These are phyloP conservation scores for Eugenia klotzschiana DNA, from an alignment of 441 rosid species.

Conservation along the genomic window DNA sequence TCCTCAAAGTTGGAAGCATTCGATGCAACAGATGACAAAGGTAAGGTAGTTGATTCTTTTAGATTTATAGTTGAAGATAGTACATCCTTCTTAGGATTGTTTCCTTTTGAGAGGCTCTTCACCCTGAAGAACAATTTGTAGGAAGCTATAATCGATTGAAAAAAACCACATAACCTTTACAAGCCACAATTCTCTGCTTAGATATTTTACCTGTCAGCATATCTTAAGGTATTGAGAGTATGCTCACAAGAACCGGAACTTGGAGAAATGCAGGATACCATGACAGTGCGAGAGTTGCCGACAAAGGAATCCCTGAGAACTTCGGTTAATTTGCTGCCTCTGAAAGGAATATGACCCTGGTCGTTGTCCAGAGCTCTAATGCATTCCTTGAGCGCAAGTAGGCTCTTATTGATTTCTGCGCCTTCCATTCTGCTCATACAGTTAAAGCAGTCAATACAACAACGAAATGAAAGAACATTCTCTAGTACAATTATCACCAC, in stretches of 20 bases:
- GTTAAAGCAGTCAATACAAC: background rate
- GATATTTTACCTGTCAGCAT: conserved; percentile 74
- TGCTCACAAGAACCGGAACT: conserved; percentile 95
- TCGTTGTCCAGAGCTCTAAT: conserved; percentile 98
- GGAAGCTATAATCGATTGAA: background rate
- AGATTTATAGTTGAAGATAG: conserved; percentile 54
- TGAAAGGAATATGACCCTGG: conserved; percentile 96
- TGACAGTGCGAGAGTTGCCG: conserved; percentile 96
- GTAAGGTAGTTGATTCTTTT: conserved; percentile 58
- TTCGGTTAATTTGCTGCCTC: conserved; percentile 97
- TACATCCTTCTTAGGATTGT: conserved; percentile 68
- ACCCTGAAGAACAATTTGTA: conserved; percentile 37
- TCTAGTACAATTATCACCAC: background rate
- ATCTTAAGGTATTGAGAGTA: conserved; percentile 90
- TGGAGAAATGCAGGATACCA: conserved; percentile 98
- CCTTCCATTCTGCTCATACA: conserved; percentile 76
- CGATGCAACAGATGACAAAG: conserved; percentile 52
- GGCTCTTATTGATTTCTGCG: conserved; percentile 96
- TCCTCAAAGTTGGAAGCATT: conserved; percentile 48
- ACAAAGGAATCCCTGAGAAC: conserved; percentile 93
- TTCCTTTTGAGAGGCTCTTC: conserved; percentile 95
- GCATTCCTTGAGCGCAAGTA: conserved; percentile 94
- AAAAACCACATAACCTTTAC: background rate
- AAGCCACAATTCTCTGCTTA: background rate
- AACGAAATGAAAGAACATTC: background rate